These are phyloP conservation scores for Pezicula neosporulosa DNA, from an alignment of 2,329 filamentous ascomycete species.

Conservation along the genomic window DNA sequence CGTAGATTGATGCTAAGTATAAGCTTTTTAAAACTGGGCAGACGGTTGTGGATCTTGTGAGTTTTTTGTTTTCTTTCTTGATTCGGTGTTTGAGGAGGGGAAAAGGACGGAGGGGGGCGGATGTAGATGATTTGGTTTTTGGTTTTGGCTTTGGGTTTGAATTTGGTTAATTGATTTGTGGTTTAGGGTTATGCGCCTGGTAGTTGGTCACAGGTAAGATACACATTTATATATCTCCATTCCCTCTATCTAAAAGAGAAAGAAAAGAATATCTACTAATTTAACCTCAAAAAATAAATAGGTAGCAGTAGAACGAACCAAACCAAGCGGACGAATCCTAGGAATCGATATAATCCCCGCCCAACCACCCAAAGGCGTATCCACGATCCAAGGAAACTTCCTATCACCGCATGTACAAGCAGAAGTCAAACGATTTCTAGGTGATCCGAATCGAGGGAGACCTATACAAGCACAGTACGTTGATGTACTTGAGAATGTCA, in stretches of 20 bases:
- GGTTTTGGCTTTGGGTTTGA: not conserved
- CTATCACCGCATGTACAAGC: constrained; percentile 70
- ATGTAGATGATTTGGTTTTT: not conserved
- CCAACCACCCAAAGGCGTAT: constrained; percentile 86
- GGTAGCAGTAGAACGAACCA: constrained; percentile 78
- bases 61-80: constrained; percentile 15
- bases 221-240: not conserved
- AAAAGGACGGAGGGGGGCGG: not conserved
- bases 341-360: constrained; percentile 94
- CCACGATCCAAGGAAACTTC: constrained; percentile 93
- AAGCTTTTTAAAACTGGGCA: constrained; percentile 74
- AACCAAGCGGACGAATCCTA: constrained; percentile 74
- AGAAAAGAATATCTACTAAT: too few relatives aligned
- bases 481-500: constrained; percentile 11
- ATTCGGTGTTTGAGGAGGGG: too few relatives aligned
- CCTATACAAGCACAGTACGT: constrained; percentile 29
- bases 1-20: constrained; percentile 77
- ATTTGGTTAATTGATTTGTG: constrained; percentile 2
- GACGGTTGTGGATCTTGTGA: constrained; percentile 85
- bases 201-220: constrained; percentile 63
- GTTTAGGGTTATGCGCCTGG: constrained; percentile 71
- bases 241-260: too few relatives aligned
- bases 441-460: constrained; percentile 57
- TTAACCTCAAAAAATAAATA: constrained; percentile 30
- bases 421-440: constrained; percentile 74